Evolutionary conservation across 73 alveolate species (phyloP), one percentile per base, ranked within the genome.

Genomic region (Durusdinium trenchii): DNA sequence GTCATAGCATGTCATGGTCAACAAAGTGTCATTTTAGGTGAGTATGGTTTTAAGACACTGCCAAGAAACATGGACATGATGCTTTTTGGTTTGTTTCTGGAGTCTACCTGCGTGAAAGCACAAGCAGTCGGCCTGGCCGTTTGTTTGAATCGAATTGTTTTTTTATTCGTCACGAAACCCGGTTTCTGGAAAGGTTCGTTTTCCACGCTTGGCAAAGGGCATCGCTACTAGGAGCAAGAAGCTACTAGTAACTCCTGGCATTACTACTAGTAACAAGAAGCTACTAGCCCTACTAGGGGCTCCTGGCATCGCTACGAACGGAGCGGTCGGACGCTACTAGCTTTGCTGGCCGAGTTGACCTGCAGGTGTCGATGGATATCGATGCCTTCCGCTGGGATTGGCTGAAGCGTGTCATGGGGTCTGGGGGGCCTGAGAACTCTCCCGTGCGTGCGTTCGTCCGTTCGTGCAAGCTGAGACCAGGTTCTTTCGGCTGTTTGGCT

Each of bases 351-450:
- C 6, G 79, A 16, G 79, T 64, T 9, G 79, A 28, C 42, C 23
- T 64, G 69, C 90, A 92, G 98, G 98, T 92, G 90, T 73, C 87
- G 28, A 75, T 50, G 38, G 98, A 92, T 47, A 92, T 92, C 61
- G 78, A 71, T 12, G 60, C 76, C 62, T 92, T 92, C 62, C 71
- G 90, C 62, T 92, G 98, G 98, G 98, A 71, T 35, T 92, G 98
- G 98, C 78, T 92, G 98, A 69, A 71, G 81, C 35, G 51, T 45
- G 86, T 40, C 57, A 92, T 71, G 90, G 98, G 90, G 96, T 43
- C 23, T 10, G n/a, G n/a, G n/a, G n/a, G n/a, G n/a, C n/a, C n/a
- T n/a, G n/a, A n/a, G n/a, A n/a, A n/a, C n/a, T n/a, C n/a, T n/a
- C n/a, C n/a, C n/a, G n/a, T n/a, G n/a, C n/a, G n/a, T n/a, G n/a